Conservation (phyloP, 805 yeast species). For the Saitoella complicata region DNA sequence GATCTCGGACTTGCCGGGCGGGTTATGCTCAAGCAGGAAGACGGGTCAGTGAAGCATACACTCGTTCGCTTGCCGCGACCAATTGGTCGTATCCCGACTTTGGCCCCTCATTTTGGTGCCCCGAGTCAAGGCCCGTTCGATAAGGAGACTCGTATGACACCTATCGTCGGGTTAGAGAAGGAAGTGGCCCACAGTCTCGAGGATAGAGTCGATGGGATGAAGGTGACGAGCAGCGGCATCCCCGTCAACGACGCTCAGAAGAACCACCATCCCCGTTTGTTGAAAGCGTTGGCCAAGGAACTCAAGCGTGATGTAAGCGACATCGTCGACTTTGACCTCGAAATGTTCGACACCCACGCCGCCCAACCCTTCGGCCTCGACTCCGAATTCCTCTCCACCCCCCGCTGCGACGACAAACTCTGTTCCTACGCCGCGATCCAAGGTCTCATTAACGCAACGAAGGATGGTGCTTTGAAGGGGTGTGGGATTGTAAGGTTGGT, state of each 20-base stretch:
- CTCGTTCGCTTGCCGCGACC: constrained; percentile 26
- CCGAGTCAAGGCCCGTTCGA: constrained; percentile 58
- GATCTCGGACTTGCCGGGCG: constrained; percentile 78
- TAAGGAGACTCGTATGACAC: constrained; percentile 60
- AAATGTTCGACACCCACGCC: constrained; percentile 65
- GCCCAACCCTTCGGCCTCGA: constrained; percentile 65
- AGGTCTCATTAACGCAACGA: constrained; percentile 36
- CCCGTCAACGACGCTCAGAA: neutral
- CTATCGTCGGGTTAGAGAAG: constrained; percentile 48
- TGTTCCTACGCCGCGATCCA: constrained; percentile 60
- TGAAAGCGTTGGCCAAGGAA: constrained; percentile 51
- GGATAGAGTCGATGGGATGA: too few relatives aligned
- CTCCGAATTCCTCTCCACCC: constrained; percentile 62
- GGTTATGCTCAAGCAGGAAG: constrained; percentile 34
- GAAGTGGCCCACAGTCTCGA: neutral
- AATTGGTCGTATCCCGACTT: constrained; percentile 65
- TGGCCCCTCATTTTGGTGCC: constrained; percentile 77
- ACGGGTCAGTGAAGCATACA: constrained; percentile 17
- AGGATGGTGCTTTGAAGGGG: constrained; percentile 19
- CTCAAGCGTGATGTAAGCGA: constrained; percentile 39
- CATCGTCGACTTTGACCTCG: constrained; percentile 56
- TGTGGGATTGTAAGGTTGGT: constrained; percentile 31
- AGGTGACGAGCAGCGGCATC: neutral
- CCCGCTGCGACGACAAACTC: constrained; percentile 72
- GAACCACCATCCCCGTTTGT: constrained; percentile 32